phyloP scores from a whole-genome alignment of 1,139 yeast genomes.

The Blastobotrys raffinosifermentans region DNA sequence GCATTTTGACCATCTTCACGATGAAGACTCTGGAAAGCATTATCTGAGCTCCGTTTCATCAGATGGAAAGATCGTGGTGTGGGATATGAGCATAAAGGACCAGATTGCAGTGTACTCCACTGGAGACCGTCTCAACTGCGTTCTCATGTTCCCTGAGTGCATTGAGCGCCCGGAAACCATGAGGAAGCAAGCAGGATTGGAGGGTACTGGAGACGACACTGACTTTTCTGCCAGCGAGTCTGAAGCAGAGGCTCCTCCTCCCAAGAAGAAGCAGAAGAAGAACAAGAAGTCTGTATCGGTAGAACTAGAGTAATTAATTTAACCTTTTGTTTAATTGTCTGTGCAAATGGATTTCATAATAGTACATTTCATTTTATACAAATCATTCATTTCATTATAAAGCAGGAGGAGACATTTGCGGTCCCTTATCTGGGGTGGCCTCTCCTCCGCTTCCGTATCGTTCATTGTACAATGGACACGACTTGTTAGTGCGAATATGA shows the following conservation, averaged over 20 bases:
- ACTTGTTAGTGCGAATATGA: conserved; percentile 83
- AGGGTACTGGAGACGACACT: conserved; percentile 50
- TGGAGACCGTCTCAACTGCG: conserved; percentile 90
- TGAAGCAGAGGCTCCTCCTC: conserved; percentile 38
- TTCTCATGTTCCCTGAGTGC: conserved; percentile 65
- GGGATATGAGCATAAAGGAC: conserved; percentile 68
- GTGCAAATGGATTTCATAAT: no score
- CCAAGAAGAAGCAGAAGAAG: conserved; percentile 42
- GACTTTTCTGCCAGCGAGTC: conserved; percentile 42
- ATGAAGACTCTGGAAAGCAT: conserved; percentile 35
- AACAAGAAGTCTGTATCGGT: conserved; percentile 29
- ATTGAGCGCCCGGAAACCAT: conserved; percentile 61
- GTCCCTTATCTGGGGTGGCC: conserved; percentile 1
- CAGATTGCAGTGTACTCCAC: conserved; percentile 87
- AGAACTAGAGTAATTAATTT: conserved; percentile 13
- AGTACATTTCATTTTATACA: no score
- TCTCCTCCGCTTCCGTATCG: background rate
- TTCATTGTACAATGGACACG: conserved; percentile 77
- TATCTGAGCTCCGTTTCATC: conserved; percentile 80
- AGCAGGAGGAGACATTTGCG: no score
- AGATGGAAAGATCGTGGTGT: conserved; percentile 86
- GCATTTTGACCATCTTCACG: conserved; percentile 54
- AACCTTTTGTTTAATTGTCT: no score
- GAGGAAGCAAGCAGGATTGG: conserved; percentile 53
- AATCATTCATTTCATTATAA: no score